These are phyloP conservation scores for Colletotrichum tamarilloi DNA, from an alignment of 2,329 filamentous ascomycete species.

Conservation along the genomic window DNA sequence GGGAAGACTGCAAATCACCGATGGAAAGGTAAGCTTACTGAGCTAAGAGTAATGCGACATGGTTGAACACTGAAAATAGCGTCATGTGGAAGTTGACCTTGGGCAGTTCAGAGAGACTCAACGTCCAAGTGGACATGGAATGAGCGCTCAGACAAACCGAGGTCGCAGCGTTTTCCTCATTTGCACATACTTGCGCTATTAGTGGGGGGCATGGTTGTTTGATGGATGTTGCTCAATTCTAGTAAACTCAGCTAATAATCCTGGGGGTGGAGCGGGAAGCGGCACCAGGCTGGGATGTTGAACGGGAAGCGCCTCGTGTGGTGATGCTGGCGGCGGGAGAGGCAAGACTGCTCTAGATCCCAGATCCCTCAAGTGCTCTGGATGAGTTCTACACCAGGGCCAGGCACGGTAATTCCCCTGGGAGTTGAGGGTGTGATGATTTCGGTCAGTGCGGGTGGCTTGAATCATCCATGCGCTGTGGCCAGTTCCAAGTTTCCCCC, in stretches of 20 bases:
- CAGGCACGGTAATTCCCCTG: too few relatives aligned
- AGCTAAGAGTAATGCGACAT: background rate
- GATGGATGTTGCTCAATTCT: background rate
- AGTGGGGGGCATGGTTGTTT: constrained; percentile 7
- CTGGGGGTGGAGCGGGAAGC: background rate
- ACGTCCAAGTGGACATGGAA: background rate
- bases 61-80: background rate
- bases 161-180: background rate
- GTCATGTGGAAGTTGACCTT: background rate
- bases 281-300: too few relatives aligned
- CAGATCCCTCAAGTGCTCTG: too few relatives aligned
- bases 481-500: too few relatives aligned
- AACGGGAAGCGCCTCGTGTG: background rate
- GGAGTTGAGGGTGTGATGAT: too few relatives aligned
- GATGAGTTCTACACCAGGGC: too few relatives aligned
- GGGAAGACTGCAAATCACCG: background rate
- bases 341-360: background rate
- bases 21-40: background rate
- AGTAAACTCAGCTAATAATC: background rate
- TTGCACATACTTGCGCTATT: background rate
- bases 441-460: too few relatives aligned
- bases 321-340: background rate
- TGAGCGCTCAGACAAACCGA: too few relatives aligned
- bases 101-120: too few relatives aligned
- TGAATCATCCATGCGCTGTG: too few relatives aligned